Evolutionary conservation across 352 stramenopile species (phyloP), one percentile per base, ranked within the genome.

Genomic region (Globisporangium middletonii): DNA sequence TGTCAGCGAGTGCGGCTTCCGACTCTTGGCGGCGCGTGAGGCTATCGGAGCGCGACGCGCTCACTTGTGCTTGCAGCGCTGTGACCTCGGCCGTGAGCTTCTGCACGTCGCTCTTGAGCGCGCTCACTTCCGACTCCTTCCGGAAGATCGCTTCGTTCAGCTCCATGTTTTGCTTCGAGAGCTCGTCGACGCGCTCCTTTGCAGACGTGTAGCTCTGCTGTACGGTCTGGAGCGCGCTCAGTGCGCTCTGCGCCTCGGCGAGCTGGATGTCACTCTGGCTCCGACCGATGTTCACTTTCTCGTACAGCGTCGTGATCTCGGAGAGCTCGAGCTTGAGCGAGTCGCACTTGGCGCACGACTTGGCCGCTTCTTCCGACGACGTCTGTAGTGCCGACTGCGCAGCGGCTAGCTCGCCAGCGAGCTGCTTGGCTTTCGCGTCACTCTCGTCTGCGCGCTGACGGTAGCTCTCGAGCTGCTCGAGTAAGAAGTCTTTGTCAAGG

Each of bases 401-500:
- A 9, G 58, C 50, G 0, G 59, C 60, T 13, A 77, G 59, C 11
- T 86, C 66, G 0, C 61, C 68, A 53, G 72, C 62, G 27, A 61
- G 59, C 9, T 73, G 42, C 47, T 71, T 67, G 4, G 55, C 43
- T 49, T 75, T 80, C n/a, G 58, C 50, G 27, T 89, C 79, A 11
- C 57, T 73, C 30, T 84, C 75, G 50, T 82, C 73, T 2, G 77
- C 77, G 46, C 72, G 61, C 28, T 65, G 50, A 8, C 73, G 66
- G 41, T 82, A 81, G 44, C 50, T 64, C 28, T 83, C 73, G 38
- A 83, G 66, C 37, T 87, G 77, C 57, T 87, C 77, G 16, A 89
- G 57, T 33, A 85, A 67, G 37, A 83, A 86, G 33, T 89, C 79
- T 37, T 83, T 82, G 60, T 89, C 79, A 9, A 65, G 70, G 12